These are phyloP conservation scores for Phaseolus lunatus DNA, from an alignment of 306 rosid species.

Conservation along the genomic window DNA sequence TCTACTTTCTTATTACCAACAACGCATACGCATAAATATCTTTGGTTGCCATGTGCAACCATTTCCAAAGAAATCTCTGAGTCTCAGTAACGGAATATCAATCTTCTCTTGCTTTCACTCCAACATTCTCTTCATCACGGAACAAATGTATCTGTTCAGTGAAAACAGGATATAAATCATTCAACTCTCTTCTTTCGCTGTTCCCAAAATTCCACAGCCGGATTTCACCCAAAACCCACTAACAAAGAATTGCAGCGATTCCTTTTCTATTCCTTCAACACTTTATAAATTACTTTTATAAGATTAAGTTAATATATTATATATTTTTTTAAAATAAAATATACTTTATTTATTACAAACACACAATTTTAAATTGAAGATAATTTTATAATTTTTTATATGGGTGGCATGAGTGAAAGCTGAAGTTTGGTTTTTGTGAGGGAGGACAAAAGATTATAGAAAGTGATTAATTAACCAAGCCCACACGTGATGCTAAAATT, in stretches of 20 bases:
- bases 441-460: background rate
- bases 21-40: slow-evolving; percentile 9
- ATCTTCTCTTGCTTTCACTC: slow-evolving; percentile 36
- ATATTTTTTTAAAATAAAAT: too few species aligned
- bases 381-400: too few species aligned
- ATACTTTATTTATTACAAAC: too few species aligned
- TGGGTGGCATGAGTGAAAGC: too few species aligned
- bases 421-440: background rate
- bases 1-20: slow-evolving; percentile 7
- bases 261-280: background rate
- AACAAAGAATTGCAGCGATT: background rate
- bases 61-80: slow-evolving; percentile 28
- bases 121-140: slow-evolving; percentile 27
- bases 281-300: too few species aligned
- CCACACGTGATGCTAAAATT: slow-evolving; percentile 41
- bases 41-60: slow-evolving; percentile 22
- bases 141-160: background rate
- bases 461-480: slow-evolving; percentile 19
- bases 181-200: background rate
- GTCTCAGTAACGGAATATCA: background rate
- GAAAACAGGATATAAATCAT: slow-evolving; percentile 6
- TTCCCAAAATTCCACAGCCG: background rate
- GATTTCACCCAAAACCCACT: slow-evolving; percentile 3
- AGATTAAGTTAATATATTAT: too few species aligned
- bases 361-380: too few species aligned